Evolutionary conservation across 1,139 yeast genomes (phyloP), one percentile per base, ranked within the genome.

Genomic region (Magnusiomyces suaveolens): DNA sequence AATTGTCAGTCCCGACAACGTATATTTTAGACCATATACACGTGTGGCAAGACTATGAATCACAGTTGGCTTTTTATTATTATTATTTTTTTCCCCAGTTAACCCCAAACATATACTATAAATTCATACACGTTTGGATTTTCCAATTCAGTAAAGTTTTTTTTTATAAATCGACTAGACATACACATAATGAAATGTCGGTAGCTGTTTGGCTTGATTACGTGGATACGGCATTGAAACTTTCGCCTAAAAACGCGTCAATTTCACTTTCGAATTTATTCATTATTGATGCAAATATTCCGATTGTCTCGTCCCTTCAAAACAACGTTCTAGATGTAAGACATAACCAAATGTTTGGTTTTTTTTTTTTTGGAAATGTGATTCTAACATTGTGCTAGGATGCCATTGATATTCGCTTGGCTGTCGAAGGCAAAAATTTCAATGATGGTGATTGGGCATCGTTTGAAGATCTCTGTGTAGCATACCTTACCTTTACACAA

Each of bases 401-500:
- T 52, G 51, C 55, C 4, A 52, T 60, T 16, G 62, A 66, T 24
- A 56, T 72, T 10, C 59, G 57, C 10, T 46, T 54, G 2, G 53
- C 60, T 3, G 73, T 80, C 3, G 79, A 75, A 4, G 54, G 63
- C 1, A 61, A 60, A 24, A 70, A 75, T 21, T 63, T 76, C 1
- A 71, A 69, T 39, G 68, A 72, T 21, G 74, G 75, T 4, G 75
- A 69, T 63, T 78, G 81, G 80, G 68, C 75, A 0, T 81, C 84
- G 0, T 80, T 85, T 61, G 78, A 75, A 49, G 76, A 74, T 43
- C 67, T 83, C 26, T 69, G 81, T 1, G 67, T 69, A 1, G 70
- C 79, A 29, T 86, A 83, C 64, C 65, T 86, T 23, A 64, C 68
- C 39, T 72, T 81, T 52, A 72, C 81, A 46, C 70, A 77, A 49